Conservation (phyloP, 306 rosid genomes). For the Gleditsia sinensis region DNA sequence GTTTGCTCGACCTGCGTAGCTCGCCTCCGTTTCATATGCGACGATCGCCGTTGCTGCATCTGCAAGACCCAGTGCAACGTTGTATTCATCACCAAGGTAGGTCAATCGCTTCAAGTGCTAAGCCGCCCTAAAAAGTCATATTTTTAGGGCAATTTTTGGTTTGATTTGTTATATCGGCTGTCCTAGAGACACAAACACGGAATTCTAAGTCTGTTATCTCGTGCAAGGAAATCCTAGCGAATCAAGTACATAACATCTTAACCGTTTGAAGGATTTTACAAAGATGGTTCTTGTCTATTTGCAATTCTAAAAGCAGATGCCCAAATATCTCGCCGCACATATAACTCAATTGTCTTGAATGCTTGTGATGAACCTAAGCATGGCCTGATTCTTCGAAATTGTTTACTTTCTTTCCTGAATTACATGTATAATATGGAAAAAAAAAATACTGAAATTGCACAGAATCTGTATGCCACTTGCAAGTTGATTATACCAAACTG, state of each 20-base stretch:
- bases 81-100: conserved; percentile 84
- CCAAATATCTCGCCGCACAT: background rate
- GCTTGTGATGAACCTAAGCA: no score
- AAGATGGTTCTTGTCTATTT: no score
- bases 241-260: background rate
- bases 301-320: background rate
- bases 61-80: conserved; percentile 74
- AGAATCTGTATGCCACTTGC: no score
- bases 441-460: no score
- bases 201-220: background rate
- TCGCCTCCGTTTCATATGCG: conserved; percentile 96
- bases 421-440: no score
- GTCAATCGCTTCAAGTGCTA: background rate
- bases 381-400: no score
- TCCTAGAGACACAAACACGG: background rate
- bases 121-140: background rate
- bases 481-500: no score
- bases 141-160: background rate
- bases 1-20: conserved; percentile 95
- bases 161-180: background rate
- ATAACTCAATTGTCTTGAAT: no score
- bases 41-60: conserved; percentile 85
- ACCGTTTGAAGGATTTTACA: background rate
- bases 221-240: background rate
- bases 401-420: no score